A percentile compares a stretch with the other conserved stretches of the same genome.
These are phyloP conservation scores for Leccinum arenicola DNA, from an alignment of 768 basidiomycete genomes.

Conservation along the genomic window DNA sequence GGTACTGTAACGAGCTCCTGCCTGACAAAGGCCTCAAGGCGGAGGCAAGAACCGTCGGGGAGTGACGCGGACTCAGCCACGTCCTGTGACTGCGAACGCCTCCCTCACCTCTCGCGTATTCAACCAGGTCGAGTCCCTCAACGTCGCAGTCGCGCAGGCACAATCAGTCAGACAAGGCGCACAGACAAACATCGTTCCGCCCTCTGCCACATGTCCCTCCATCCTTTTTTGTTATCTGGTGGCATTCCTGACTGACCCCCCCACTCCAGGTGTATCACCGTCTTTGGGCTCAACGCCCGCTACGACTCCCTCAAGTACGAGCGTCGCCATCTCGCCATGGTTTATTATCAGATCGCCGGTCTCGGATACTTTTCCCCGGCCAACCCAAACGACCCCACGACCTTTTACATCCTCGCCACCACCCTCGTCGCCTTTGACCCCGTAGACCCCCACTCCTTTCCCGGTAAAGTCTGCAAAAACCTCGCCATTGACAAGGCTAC, in stretches of 20 bases:
- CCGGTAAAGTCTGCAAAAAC: slow-evolving; percentile 45
- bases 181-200: slow-evolving; percentile 50
- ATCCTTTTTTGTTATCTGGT: too few species aligned
- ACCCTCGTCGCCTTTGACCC: slow-evolving; percentile 67
- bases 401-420: slow-evolving; percentile 64
- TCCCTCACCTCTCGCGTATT: too few species aligned
- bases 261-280: slow-evolving; percentile 38
- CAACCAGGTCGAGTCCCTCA: too few species aligned
- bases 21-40: too few species aligned
- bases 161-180: slow-evolving; percentile 63
- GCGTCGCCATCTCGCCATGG: slow-evolving; percentile 38
- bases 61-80: too few species aligned
- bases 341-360: slow-evolving; percentile 53
- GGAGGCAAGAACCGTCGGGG: too few species aligned
- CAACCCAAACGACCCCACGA: slow-evolving; percentile 66
- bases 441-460: slow-evolving; percentile 49
- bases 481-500: slow-evolving; percentile 46
- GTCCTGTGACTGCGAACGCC: slow-evolving; percentile 9
- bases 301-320: slow-evolving; percentile 75
- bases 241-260: not conserved
- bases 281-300: slow-evolving; percentile 63
- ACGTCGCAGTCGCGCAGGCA: slow-evolving; percentile 23
- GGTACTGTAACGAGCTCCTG: too few species aligned
- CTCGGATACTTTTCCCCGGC: slow-evolving; percentile 55
- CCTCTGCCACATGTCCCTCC: slow-evolving; percentile 50